Percentiles rank a stretch among this genome's conserved stretches.
Evolutionary conservation across 768 basidiomycete genomes (phyloP).

Genomic region (Tricholoma sp.): DNA sequence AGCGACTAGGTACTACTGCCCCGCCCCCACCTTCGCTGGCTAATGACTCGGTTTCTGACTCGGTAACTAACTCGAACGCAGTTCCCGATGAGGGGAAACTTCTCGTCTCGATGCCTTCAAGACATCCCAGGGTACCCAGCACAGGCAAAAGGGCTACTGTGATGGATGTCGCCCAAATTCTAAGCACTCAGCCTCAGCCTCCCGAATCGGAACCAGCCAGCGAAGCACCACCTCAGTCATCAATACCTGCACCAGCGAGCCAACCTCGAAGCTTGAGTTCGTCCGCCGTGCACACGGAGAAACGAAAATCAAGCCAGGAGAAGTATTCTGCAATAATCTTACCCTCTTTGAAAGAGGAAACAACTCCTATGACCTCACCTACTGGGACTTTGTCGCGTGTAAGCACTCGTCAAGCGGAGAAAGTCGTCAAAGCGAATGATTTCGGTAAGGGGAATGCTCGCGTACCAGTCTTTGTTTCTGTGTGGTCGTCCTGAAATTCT

Average conservation of each 20-base stretch:
- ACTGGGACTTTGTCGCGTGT: slow-evolving; percentile 44
- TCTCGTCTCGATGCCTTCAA: slow-evolving; percentile 29
- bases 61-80: background rate
- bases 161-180: slow-evolving; percentile 73
- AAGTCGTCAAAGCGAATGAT: background rate
- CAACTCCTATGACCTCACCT: slow-evolving; percentile 53
- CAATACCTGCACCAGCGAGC: slow-evolving; percentile 10
- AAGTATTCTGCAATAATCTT: slow-evolving; percentile 57
- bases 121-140: slow-evolving; percentile 57
- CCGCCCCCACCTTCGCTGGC: background rate
- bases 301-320: slow-evolving; percentile 63
- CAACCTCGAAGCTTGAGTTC: slow-evolving; percentile 18
- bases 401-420: slow-evolving; percentile 3
- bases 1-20: background rate
- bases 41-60: background rate
- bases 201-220: slow-evolving; percentile 16
- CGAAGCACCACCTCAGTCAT: background rate
- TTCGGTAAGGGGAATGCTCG: slow-evolving; percentile 1
- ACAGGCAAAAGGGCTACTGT: slow-evolving; percentile 66
- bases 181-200: slow-evolving; percentile 21
- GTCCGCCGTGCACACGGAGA: slow-evolving; percentile 37
- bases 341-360: slow-evolving; percentile 66
- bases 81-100: slow-evolving; percentile 2
- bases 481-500: background rate
- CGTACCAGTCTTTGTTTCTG: background rate